These are phyloP conservation scores for Theileria sp. DNA, from an alignment of 169 alveolate species.

Conservation along the genomic window DNA sequence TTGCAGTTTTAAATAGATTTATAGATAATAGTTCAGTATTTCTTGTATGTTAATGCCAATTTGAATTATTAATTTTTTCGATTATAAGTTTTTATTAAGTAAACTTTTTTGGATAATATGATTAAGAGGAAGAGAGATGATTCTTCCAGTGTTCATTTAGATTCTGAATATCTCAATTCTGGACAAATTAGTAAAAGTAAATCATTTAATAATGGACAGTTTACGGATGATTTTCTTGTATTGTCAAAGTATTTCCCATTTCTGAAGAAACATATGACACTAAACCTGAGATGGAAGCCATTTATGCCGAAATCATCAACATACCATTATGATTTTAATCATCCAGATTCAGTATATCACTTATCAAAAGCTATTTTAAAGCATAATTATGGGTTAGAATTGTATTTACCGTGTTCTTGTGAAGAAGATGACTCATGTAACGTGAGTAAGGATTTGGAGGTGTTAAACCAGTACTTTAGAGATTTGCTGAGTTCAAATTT, in stretches of 20 bases:
- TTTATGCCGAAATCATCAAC: conserved; percentile 44
- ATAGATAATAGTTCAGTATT: no score
- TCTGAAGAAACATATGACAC: conserved; percentile 55
- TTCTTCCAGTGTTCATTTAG: not conserved
- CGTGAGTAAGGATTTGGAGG: conserved; percentile 1
- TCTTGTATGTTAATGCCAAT: no score
- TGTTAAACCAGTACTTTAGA: not conserved
- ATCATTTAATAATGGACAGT: not conserved
- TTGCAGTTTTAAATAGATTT: no score
- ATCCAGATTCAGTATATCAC: conserved; percentile 64
- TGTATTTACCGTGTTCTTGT: conserved; percentile 65
- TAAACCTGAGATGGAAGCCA: conserved; percentile 56
- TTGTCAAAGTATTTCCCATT: conserved; percentile 46
- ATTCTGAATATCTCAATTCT: not conserved
- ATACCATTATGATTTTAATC: conserved; percentile 57
- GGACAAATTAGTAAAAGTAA: no score
- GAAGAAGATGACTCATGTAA: not conserved
- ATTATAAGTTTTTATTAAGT: no score
- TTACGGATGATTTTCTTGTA: conserved; percentile 32
- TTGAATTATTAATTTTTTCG: not conserved
- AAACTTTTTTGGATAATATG: not conserved
- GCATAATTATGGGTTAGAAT: conserved; percentile 26
- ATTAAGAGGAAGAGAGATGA: not conserved
- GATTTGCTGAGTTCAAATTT: not conserved
- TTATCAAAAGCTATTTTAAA: conserved; percentile 56